Evolutionary conservation across 1,139 yeast species (phyloP).

Genomic region (Tardiomyces blankii): DNA sequence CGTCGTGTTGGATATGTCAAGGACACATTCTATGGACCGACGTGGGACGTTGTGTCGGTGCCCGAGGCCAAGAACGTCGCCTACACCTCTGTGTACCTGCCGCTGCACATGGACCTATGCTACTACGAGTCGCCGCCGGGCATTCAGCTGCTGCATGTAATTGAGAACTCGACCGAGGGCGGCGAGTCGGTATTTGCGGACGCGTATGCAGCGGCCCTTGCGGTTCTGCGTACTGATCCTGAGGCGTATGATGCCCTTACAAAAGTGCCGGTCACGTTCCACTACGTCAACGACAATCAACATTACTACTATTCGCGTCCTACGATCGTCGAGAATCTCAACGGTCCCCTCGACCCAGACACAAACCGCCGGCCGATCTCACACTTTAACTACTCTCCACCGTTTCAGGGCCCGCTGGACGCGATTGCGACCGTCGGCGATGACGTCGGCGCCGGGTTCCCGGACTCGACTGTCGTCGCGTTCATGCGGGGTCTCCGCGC

Average conservation of each 20-base stretch:
- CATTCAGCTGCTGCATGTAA: slow-evolving; percentile 56
- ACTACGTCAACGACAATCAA: slow-evolving; percentile 54
- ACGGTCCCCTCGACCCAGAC: background rate
- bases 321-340: slow-evolving; percentile 47
- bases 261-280: slow-evolving; percentile 57
- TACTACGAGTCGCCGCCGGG: slow-evolving; percentile 85
- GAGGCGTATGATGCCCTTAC: slow-evolving; percentile 54
- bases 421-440: slow-evolving; percentile 16
- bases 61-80: slow-evolving; percentile 66
- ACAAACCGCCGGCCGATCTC: slow-evolving; percentile 20
- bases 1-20: slow-evolving; percentile 58
- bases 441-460: slow-evolving; percentile 11
- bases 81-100: slow-evolving; percentile 54
- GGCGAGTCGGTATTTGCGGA: slow-evolving; percentile 72
- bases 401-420: slow-evolving; percentile 76
- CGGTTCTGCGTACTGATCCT: slow-evolving; percentile 44
- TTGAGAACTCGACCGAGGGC: slow-evolving; percentile 52
- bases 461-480: slow-evolving; percentile 30
- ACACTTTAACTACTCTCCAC: slow-evolving; percentile 69
- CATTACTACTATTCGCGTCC: slow-evolving; percentile 59
- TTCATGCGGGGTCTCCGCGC: slow-evolving; percentile 47
- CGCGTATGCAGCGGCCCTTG: slow-evolving; percentile 55
- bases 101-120: slow-evolving; percentile 70
- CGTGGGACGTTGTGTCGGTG: slow-evolving; percentile 57
- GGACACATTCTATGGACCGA: slow-evolving; percentile 61